These are phyloP conservation scores for Cystofilobasidium ferigula DNA, from an alignment of 768 basidiomycete species.

Conservation along the genomic window DNA sequence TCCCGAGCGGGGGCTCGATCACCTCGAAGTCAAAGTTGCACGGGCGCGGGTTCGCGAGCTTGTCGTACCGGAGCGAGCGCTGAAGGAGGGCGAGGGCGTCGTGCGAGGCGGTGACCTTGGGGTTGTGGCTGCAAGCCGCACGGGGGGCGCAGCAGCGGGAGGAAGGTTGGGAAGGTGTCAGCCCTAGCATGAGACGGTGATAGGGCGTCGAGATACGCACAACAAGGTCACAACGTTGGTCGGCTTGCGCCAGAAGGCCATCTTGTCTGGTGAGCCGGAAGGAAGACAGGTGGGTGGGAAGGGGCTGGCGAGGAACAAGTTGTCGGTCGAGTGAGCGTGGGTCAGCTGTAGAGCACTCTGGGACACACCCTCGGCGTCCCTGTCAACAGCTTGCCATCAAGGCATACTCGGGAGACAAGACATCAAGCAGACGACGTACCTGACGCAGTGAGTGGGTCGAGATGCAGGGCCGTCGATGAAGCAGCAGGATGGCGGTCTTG, in stretches of 20 bases:
- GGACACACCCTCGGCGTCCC: no score
- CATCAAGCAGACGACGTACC: no score
- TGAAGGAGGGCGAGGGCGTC: constrained; percentile 14
- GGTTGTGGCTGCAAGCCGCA: constrained; percentile 14
- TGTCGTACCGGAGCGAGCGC: constrained; percentile 15
- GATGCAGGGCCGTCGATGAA: no score
- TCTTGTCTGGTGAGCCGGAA: neutral
- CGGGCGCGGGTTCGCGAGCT: constrained; percentile 13
- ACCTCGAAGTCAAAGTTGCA: constrained; percentile 22
- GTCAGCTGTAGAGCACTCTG: no score
- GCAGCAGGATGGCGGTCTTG: no score
- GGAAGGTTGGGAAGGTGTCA: neutral
- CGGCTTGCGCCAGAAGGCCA: constrained; percentile 16
- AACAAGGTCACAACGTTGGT: constrained; percentile 10
- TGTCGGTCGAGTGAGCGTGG: no score
- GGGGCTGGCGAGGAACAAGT: no score
- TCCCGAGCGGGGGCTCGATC: constrained; percentile 18
- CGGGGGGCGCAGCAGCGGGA: neutral
- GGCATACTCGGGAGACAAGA: no score
- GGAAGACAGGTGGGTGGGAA: neutral
- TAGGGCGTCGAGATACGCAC: neutral
- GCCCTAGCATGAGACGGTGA: neutral
- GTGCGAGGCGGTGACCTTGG: constrained; percentile 6
- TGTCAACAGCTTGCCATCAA: no score
- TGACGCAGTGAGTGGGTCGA: no score